Evolutionary conservation across 1,139 yeast species (phyloP), one percentile per base, ranked within the genome.

Genomic region (Scheffersomyces quercinus): DNA sequence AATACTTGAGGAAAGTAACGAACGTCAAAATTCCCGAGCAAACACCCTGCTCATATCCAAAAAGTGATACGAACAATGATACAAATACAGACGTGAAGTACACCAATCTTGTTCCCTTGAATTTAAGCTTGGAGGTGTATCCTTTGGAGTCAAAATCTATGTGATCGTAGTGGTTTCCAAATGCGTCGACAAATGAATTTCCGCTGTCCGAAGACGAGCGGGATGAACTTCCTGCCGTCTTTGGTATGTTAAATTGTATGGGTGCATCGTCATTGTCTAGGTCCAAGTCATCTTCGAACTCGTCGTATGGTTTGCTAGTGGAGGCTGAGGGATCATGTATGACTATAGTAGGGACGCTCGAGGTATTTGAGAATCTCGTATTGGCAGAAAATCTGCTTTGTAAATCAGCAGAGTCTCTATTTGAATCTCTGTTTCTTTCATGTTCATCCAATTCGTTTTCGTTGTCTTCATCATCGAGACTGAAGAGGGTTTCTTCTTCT

Each of bases 11-110:
- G 50, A 85, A 76, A 1, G 79, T 73, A 13, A 61, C 72, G 48
- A 65, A 73, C n/a, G 77, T 73, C 39, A 73, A 58, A 37, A 89
- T 81, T 3, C 95, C 93, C 30, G 89, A 82, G 82, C 91, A 87
- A 38, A 88, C 96, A 43, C 96, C 96, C 65, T 89, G 97, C 60
- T 89, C 96, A 64, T 87, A 89, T 4, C 96, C 97, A 60, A 88
- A 89, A 29, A 89, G 70, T 44, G 89, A 84, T 11, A 89, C 96
- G 42, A 95, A 95, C 6, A 88, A 70, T 29, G 91, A 83, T 15
- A 88, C 95, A 63, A 88, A 88, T 9, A 85, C 82, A 1, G 91
- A 81, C 3, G 95, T 88, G 65, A 88, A 85, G 61, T 88, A 88
- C 11, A 83, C 77, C 40, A 83, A 61, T 29, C 61, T 51, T 30